Evolutionary conservation across 306 rosid species (phyloP).

Genomic region (Prunus mira): DNA sequence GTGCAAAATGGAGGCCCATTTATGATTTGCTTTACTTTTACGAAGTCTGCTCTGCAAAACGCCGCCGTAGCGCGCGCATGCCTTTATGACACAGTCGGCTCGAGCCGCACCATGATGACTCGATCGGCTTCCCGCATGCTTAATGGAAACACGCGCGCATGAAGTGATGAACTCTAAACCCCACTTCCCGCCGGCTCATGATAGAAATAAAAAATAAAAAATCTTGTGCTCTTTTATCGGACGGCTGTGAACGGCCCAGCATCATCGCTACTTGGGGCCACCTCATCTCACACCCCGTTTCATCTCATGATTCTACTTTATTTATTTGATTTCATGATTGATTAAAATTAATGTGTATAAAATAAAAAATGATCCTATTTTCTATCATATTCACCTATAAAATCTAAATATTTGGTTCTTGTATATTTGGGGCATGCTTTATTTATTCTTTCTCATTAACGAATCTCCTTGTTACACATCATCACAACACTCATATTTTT

Average conservation of each 20-base stretch:
- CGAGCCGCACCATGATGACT: conserved; percentile 40
- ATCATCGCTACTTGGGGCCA: conserved; percentile 14
- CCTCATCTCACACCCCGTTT: conserved; percentile 11
- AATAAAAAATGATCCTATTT: no score
- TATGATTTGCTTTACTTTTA: neutral
- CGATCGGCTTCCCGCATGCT: conserved; percentile 27
- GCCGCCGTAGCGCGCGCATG: neutral
- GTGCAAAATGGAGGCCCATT: conserved; percentile 20
- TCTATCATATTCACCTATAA: no score
- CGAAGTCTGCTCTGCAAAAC: neutral
- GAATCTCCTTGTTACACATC: no score
- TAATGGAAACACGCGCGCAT: conserved; percentile 43
- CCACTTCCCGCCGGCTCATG: conserved; percentile 36
- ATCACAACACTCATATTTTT: no score
- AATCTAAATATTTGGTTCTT: no score
- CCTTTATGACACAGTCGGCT: conserved; percentile 10
- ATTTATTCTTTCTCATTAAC: no score
- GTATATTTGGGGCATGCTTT: no score
- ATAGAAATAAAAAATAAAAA: neutral
- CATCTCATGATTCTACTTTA: conserved; percentile 13
- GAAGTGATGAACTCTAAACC: conserved; percentile 12
- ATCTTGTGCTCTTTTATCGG: neutral
- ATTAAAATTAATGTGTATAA: neutral
- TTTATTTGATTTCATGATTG: conserved; percentile 1
- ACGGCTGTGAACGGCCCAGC: conserved; percentile 24